Evolutionary conservation across 1,139 yeast species (phyloP), one percentile per base, ranked within the genome.

Genomic region (Yamadazyma membranifaciens): DNA sequence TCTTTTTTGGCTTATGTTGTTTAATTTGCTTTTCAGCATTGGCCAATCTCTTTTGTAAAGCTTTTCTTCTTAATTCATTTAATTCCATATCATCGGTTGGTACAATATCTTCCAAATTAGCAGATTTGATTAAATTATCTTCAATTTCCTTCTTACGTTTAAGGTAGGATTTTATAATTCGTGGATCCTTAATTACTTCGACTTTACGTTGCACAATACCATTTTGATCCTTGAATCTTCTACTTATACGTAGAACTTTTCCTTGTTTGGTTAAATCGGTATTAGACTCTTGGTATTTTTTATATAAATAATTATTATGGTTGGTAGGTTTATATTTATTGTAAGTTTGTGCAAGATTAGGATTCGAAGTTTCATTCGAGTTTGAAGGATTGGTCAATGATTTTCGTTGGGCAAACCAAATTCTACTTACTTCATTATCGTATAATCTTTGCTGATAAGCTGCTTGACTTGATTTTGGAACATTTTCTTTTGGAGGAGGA

Each of bases 381-480:
- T 26, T 34, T 9, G 24, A 17, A 46, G 69, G 74, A 11, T 65
- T 78, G 13, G 80, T 69, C 43, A 91, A 67, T 9, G 85, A 75
- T 45, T 77, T 74, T 44, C 84, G 78, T 57, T 92, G 98, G 6
- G 85, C 80, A 54, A 85, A 83, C 99, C 99, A 94, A 31, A 92
- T 91, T 45, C 92, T 76, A 31, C 79, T 75, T 44, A 92, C 85
- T 59, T 92, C 98, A 45, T 86, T 92, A 50, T 92, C 97, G 53
- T 94, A 94, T 2, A 94, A 81, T 57, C 84, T 85, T 57, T 92
- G 98, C 59, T 91, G 98, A 48, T 86, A 73, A 0, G 97, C 94
- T 0, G 76, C 75, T 9, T 75, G 69, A 33, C 63, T 68, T 44
- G 66, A 67, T 44, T 72, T 72, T n/a, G 75, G 75, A n/a, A 65